Conservation (phyloP, 2,329 filamentous ascomycete genomes). For the Hypoxylon sp. region DNA sequence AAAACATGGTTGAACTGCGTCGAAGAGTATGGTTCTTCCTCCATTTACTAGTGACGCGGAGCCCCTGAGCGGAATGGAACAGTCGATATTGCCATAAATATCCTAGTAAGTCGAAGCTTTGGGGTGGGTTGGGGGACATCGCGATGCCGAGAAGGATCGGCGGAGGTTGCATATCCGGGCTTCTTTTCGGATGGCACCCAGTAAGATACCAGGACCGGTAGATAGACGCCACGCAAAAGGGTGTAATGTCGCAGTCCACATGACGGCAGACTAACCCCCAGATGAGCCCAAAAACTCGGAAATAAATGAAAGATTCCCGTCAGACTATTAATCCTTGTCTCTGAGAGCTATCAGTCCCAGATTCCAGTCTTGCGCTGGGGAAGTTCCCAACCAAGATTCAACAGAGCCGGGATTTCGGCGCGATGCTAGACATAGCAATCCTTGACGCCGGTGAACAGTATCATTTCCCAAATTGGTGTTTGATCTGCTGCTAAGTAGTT, state of each 20-base stretch:
- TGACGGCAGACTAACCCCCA: conserved; percentile 3
- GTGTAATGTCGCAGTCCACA: conserved; percentile 7
- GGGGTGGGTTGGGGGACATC: conserved; percentile 39
- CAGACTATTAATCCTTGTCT: conserved; percentile 1
- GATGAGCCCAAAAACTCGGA: conserved; percentile 23
- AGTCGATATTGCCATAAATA: conserved; percentile 23
- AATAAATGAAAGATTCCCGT: conserved; percentile 28
- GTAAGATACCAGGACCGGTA: conserved; percentile 1
- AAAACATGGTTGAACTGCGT: conserved; percentile 7
- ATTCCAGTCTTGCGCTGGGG: conserved; percentile 4
- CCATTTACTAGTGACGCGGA: conserved; percentile 19
- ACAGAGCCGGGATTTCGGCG: conserved; percentile 34
- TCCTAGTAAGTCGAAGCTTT: conserved; percentile 22
- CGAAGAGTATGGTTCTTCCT: conserved; percentile 22
- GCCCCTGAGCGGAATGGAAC: conserved; percentile 21
- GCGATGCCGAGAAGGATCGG: conserved; percentile 28
- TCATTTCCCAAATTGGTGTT: conserved; percentile 29
- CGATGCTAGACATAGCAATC: conserved; percentile 14
- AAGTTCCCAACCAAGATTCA: conserved; percentile 5
- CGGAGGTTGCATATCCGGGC: conserved; percentile 45
- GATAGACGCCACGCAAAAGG: not conserved
- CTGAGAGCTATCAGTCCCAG: not conserved
- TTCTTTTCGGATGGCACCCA: conserved; percentile 41
- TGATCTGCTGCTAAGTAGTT: not conserved
- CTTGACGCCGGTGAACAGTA: conserved; percentile 25